Percentiles rank a stretch among this genome's conserved stretches.
Conservation (phyloP, 2,329 filamentous ascomycete genomes). For the Xylariaceae sp. region DNA sequence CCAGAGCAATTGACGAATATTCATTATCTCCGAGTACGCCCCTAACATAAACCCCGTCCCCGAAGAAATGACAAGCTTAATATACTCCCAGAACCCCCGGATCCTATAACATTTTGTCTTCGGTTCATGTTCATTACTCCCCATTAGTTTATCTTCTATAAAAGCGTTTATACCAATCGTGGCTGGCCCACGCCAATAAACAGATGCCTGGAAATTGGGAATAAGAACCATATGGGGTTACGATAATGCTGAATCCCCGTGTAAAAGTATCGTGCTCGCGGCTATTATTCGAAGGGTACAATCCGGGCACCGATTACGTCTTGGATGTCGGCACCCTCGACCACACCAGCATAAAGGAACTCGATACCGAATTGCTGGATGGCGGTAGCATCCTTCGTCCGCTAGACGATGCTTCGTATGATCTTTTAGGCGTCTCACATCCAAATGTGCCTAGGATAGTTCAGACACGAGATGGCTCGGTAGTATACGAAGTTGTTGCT, state of each 20-base stretch:
- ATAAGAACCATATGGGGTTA: not conserved
- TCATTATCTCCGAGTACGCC: no score
- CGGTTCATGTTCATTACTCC: no score
- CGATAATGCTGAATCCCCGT: not conserved
- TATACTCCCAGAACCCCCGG: no score
- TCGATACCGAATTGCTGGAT: slow-evolving; percentile 30
- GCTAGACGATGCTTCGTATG: slow-evolving; percentile 6
- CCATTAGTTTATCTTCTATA: no score
- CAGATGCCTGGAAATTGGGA: no score
- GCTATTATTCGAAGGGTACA: slow-evolving; percentile 24
- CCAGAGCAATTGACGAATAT: no score
- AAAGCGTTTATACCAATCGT: no score
- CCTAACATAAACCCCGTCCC: no score
- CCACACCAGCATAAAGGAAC: slow-evolving; percentile 32
- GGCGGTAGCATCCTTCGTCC: slow-evolving; percentile 26
- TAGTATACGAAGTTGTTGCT: not conserved
- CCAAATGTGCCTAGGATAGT: slow-evolving; percentile 32
- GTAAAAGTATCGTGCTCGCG: not conserved
- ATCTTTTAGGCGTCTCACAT: slow-evolving; percentile 17
- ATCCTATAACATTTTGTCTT: no score
- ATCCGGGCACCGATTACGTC: slow-evolving; percentile 34
- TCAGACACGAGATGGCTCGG: slow-evolving; percentile 20
- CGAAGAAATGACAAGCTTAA: no score
- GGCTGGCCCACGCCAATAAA: no score
- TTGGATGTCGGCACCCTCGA: slow-evolving; percentile 25